Evolutionary conservation across 2,329 filamentous ascomycete species (phyloP), one percentile per base, ranked within the genome.

Genomic region (Epichloe bromicola): DNA sequence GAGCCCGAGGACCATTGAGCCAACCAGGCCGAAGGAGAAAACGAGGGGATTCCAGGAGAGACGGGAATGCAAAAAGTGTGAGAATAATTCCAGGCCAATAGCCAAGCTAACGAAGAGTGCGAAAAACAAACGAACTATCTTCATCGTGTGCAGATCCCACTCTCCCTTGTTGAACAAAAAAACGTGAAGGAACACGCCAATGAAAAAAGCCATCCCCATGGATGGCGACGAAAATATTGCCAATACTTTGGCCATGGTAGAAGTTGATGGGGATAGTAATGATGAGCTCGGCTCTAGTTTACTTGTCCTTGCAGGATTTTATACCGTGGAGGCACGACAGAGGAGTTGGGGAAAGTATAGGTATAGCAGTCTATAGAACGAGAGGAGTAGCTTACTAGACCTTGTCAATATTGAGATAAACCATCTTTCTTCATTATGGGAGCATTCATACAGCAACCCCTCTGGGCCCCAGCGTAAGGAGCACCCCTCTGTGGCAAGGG

Each of bases 201-300:
- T 20, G 26, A 47, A 2, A 4, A 61, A 72, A 33, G 64, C 71
- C 5, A 70, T 74, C 7, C 20, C n/a, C n/a, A 48, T 6, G 36
- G 30, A 30, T 17, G 46, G 46, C 23, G 36, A 40, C 6, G 46
- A 15, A 5, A 5, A n/a, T 4, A 37, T 3, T 4, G 46, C 36
- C 46, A 23, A 40, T 7, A 10, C 44, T 15, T 12, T 23, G 19
- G 17, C 5, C 17, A 37, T 45, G 10, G 5, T 3, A 3, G 34
- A 5, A n/a, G 61, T 74, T 4, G 8, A 8, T 30, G 26, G 8
- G 8, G 4, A 30, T 11, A 4, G 3, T 11, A 10, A 30, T 10
- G 8, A 30, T 30, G 3, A 4, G 10, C 3, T 30, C 3, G 26
- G 8, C 26, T 4, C 26, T 30, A 3, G 26, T 11, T 30, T 4